phyloP scores from a whole-genome alignment of 345 rosid genomes.

The Camelina laxa region DNA sequence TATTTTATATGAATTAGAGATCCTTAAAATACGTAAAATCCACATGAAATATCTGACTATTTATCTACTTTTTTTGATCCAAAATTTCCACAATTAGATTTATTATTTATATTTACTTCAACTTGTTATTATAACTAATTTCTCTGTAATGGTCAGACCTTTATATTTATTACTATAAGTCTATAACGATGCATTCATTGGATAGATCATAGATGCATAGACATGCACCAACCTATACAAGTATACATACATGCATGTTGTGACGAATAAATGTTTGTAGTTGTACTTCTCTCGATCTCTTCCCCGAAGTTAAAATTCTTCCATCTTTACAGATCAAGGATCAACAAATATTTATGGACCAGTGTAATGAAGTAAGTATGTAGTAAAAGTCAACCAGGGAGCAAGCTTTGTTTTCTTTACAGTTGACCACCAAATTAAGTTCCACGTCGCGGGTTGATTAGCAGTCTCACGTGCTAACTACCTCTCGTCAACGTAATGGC shows the following conservation, averaged over 20 bases:
- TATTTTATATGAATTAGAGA: slow-evolving; percentile 28
- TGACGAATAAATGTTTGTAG: slow-evolving; percentile 41
- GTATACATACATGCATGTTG: slow-evolving; percentile 1
- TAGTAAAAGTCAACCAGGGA: slow-evolving; percentile 30
- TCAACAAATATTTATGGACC: background rate
- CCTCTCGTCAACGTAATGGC: slow-evolving; percentile 24
- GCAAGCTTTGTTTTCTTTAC: background rate
- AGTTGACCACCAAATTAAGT: slow-evolving; percentile 24
- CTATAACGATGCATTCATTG: slow-evolving; percentile 23
- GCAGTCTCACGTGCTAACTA: slow-evolving; percentile 38
- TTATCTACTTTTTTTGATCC: slow-evolving; percentile 29
- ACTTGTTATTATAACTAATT: slow-evolving; percentile 27
- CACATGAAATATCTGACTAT: slow-evolving; percentile 35
- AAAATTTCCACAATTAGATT: slow-evolving; percentile 21
- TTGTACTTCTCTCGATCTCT: slow-evolving; percentile 27
- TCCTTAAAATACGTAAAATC: slow-evolving; percentile 48
- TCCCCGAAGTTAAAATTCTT: slow-evolving; percentile 19
- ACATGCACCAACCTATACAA: background rate
- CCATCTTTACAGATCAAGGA: background rate
- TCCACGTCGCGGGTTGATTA: background rate
- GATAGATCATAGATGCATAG: slow-evolving; percentile 4
- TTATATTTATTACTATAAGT: background rate
- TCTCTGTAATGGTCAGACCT: slow-evolving; percentile 33
- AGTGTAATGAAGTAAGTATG: too few species aligned
- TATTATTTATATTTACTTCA: slow-evolving; percentile 20